Percentiles rank a stretch among this genome's conserved stretches.
These are phyloP conservation scores for Sugiyamaella valdiviana DNA, from an alignment of 805 yeast species.

Conservation along the genomic window DNA sequence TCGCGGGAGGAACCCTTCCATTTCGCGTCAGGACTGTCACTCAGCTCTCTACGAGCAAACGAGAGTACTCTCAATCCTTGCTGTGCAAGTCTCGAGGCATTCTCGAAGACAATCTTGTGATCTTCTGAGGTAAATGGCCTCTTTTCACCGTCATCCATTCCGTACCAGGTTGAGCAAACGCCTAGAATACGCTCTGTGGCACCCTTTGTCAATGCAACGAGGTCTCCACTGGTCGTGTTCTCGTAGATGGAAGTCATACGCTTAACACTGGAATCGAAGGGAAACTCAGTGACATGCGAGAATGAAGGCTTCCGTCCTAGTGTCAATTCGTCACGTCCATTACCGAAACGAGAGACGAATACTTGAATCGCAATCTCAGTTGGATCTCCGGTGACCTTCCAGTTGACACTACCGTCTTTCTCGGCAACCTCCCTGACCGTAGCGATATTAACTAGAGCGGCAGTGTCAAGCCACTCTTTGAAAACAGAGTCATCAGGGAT, in stretches of 20 bases:
- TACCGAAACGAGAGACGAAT: constrained; percentile 46
- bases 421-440: constrained; percentile 45
- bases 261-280: constrained; percentile 69
- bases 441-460: constrained; percentile 78
- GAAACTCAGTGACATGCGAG: constrained; percentile 55
- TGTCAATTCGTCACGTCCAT: constrained; percentile 40
- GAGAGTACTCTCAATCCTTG: constrained; percentile 72
- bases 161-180: constrained; percentile 51
- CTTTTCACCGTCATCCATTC: constrained; percentile 21
- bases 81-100: constrained; percentile 53
- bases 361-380: constrained; percentile 87
- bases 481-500: constrained; percentile 25
- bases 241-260: constrained; percentile 63
- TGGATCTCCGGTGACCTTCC: constrained; percentile 86
- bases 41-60: constrained; percentile 44
- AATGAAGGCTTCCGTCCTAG: constrained; percentile 33
- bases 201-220: constrained; percentile 54
- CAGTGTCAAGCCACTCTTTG: constrained; percentile 51
- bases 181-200: constrained; percentile 66
- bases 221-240: constrained; percentile 27
- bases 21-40: constrained; percentile 17
- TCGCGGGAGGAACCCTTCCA: constrained; percentile 30
- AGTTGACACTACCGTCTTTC: constrained; percentile 39
- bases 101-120: constrained; percentile 40
- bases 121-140: constrained; percentile 37